These are phyloP conservation scores for Saccharomyces eubayanus DNA, from an alignment of 805 yeast species.

Conservation along the genomic window DNA sequence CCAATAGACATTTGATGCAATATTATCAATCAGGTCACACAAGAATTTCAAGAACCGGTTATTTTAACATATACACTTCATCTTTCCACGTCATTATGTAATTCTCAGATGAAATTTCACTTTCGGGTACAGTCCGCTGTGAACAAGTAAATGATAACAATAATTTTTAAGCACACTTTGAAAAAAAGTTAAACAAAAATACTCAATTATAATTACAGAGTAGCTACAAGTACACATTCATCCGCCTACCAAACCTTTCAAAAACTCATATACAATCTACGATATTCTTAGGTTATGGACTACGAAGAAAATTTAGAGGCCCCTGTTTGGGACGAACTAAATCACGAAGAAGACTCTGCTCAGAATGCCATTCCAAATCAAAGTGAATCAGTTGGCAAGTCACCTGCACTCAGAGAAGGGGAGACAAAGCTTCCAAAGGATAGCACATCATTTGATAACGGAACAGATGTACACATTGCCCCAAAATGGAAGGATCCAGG, in stretches of 20 bases:
- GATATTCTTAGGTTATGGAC: constrained; percentile 10
- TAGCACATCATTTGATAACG: background rate
- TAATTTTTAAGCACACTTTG: background rate
- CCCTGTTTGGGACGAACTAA: constrained; percentile 31
- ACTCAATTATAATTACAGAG: background rate
- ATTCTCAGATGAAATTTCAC: background rate
- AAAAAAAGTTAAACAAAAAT: background rate
- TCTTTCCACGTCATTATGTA: background rate
- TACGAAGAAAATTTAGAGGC: constrained; percentile 25
- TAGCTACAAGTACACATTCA: background rate
- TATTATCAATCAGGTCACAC: background rate
- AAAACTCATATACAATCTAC: background rate
- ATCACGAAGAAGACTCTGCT: constrained; percentile 4
- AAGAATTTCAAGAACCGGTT: background rate
- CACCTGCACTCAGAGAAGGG: constrained; percentile 17
- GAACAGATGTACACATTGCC: background rate
- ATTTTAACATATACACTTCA: background rate
- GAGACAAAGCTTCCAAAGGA: background rate
- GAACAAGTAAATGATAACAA: background rate
- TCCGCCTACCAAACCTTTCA: background rate
- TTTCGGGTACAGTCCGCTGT: background rate
- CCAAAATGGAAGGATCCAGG: background rate
- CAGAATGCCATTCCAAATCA: constrained; percentile 10
- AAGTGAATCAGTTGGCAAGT: constrained; percentile 13
- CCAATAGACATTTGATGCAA: background rate